Evolutionary conservation across 805 yeast species (phyloP).

Genomic region (Peterozyma toletana): DNA sequence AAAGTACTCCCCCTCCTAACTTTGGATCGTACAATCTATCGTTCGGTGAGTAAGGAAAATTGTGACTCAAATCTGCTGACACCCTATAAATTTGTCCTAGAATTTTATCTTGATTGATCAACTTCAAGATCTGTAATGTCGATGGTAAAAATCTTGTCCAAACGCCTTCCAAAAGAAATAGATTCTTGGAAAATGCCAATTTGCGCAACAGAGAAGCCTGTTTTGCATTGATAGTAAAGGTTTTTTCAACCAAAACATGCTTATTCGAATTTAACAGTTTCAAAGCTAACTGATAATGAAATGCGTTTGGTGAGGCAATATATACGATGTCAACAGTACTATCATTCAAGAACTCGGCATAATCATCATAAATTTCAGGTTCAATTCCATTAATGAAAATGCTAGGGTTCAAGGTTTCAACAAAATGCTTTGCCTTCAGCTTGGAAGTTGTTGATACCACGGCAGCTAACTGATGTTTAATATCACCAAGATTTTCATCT

Average conservation of each 20-base stretch:
- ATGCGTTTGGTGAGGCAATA: conserved; percentile 47
- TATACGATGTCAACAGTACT: conserved; percentile 40
- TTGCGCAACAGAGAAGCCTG: conserved; percentile 34
- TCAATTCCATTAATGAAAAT: no score
- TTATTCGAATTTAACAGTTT: conserved; percentile 35
- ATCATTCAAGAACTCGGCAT: conserved; percentile 36
- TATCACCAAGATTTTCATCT: no score
- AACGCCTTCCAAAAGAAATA: conserved; percentile 52
- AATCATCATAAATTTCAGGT: conserved; percentile 10
- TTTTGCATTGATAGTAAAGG: conserved; percentile 38
- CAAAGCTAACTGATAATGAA: conserved; percentile 39
- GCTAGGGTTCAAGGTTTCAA: no score
- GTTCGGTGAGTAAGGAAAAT: conserved; percentile 18
- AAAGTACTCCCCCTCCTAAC: conserved; percentile 49
- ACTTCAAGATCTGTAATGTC: conserved; percentile 23
- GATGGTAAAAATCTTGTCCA: conserved; percentile 53
- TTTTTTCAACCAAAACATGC: conserved; percentile 50
- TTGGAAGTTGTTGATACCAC: no score
- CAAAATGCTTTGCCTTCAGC: no score
- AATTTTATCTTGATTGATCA: conserved; percentile 30
- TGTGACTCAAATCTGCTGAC: conserved; percentile 32
- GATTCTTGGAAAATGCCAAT: conserved; percentile 33
- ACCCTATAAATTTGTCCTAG: conserved; percentile 41
- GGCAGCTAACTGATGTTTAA: no score
- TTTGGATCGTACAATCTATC: conserved; percentile 34